Percentiles rank a stretch among this genome's conserved stretches.
Evolutionary conservation across 495 filamentous ascomycete species (phyloP).

Genomic region (Hypomontagnella submonticulosa): DNA sequence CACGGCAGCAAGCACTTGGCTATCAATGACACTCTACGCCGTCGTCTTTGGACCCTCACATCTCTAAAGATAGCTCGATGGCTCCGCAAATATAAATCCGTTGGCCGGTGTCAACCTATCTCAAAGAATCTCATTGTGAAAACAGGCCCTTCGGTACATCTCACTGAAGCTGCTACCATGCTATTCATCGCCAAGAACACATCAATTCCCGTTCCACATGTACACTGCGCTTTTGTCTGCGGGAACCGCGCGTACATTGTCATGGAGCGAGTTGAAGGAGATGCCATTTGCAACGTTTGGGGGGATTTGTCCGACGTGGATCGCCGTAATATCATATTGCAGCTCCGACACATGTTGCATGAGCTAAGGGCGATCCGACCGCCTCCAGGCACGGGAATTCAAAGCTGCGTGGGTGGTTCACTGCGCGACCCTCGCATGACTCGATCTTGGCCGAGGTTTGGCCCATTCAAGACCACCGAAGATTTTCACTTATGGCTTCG

Average conservation of each 20-base stretch:
- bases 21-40: constrained; percentile 8
- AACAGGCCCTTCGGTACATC: constrained; percentile 4
- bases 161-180: constrained; percentile 22
- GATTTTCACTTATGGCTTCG: constrained; percentile 35
- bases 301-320: neutral
- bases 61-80: neutral
- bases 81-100: neutral
- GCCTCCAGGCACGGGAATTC: constrained; percentile 11
- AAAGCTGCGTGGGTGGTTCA: constrained; percentile 11
- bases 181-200: constrained; percentile 10
- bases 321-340: neutral
- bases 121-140: constrained; percentile 20
- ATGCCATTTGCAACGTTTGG: neutral
- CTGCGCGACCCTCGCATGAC: constrained; percentile 10
- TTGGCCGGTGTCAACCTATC: constrained; percentile 11
- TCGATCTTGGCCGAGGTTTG: constrained; percentile 11
- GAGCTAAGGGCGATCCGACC: constrained; percentile 12
- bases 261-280: constrained; percentile 12
- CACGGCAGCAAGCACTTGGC: constrained; percentile 4
- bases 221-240: constrained; percentile 10
- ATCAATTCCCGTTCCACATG: constrained; percentile 10
- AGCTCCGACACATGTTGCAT: constrained; percentile 12
- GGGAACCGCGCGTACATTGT: constrained; percentile 6
- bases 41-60: neutral
- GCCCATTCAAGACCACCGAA: constrained; percentile 31